A percentile compares a stretch with the other conserved stretches of the same genome.
Evolutionary conservation across 768 basidiomycete genomes (phyloP).

Genomic region (Calvatia gigantea): DNA sequence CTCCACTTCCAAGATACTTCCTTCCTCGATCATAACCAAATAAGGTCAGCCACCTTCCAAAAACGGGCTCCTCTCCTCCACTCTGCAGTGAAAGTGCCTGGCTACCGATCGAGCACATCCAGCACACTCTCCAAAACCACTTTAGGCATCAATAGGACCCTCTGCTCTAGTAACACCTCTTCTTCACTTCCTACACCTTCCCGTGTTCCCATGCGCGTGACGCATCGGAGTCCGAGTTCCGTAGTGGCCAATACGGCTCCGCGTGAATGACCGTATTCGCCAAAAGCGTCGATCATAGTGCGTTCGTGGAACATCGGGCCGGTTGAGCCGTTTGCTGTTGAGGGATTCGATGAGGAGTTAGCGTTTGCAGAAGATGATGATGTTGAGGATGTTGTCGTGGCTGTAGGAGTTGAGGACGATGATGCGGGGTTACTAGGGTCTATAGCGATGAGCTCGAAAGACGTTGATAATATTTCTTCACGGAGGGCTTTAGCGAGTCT

Average conservation of each 20-base stretch:
- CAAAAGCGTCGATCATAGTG: slow-evolving; percentile 62
- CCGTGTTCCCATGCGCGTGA: slow-evolving; percentile 30
- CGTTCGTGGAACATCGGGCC: slow-evolving; percentile 24
- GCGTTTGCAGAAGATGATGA: no score
- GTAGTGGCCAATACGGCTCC: slow-evolving; percentile 64
- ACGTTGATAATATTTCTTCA: slow-evolving; percentile 77
- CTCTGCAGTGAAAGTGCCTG: background rate
- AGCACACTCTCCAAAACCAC: slow-evolving; percentile 72
- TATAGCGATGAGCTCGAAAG: slow-evolving; percentile 65
- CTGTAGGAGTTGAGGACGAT: slow-evolving; percentile 18
- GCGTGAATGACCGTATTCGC: slow-evolving; percentile 47
- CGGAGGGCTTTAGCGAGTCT: slow-evolving; percentile 59
- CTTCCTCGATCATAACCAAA: no score
- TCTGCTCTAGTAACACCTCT: slow-evolving; percentile 49
- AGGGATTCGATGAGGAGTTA: no score
- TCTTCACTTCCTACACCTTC: slow-evolving; percentile 21
- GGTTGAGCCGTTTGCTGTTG: slow-evolving; percentile 20
- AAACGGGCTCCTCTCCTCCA: background rate
- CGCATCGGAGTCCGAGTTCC: slow-evolving; percentile 67
- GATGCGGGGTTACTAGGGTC: slow-evolving; percentile 39
- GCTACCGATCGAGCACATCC: slow-evolving; percentile 29
- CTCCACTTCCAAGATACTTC: no score
- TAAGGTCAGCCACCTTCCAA: background rate
- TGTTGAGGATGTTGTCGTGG: slow-evolving; percentile 33
- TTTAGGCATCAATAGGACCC: slow-evolving; percentile 66